These are phyloP conservation scores for Tephrocybe sp. DNA, from an alignment of 768 basidiomycete genomes.

Conservation along the genomic window DNA sequence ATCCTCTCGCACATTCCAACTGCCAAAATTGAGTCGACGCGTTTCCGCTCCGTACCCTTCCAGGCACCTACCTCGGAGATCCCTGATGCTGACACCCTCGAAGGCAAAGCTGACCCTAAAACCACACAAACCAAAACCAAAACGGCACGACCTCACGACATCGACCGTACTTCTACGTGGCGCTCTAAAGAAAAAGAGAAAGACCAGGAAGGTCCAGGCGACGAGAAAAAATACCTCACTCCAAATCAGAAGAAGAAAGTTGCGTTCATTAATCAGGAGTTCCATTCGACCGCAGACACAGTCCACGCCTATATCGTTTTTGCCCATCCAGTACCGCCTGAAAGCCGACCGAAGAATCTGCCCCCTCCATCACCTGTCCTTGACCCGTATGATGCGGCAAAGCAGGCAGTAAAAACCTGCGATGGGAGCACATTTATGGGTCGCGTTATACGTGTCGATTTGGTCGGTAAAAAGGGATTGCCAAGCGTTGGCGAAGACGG, in stretches of 20 bases:
- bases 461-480: slow-evolving; percentile 36
- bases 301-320: slow-evolving; percentile 93
- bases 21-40: slow-evolving; percentile 86
- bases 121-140: slow-evolving; percentile 23
- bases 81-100: slow-evolving; percentile 36
- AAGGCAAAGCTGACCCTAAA: slow-evolving; percentile 29
- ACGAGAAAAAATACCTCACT: slow-evolving; percentile 69
- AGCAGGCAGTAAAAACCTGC: slow-evolving; percentile 49
- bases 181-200: slow-evolving; percentile 39
- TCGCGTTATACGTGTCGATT: slow-evolving; percentile 77
- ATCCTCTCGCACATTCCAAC: slow-evolving; percentile 67
- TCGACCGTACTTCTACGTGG: slow-evolving; percentile 61
- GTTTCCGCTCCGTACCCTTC: slow-evolving; percentile 94
- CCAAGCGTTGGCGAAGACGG: slow-evolving; percentile 18
- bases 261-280: slow-evolving; percentile 90
- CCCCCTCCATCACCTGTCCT: slow-evolving; percentile 47
- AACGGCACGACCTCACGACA: slow-evolving; percentile 45
- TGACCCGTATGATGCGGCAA: slow-evolving; percentile 73
- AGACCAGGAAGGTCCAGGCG: slow-evolving; percentile 34
- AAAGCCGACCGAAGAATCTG: slow-evolving; percentile 42
- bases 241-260: slow-evolving; percentile 89
- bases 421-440: slow-evolving; percentile 76
- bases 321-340: slow-evolving; percentile 54
- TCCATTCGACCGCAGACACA: slow-evolving; percentile 73
- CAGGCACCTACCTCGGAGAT: slow-evolving; percentile 72